Base-by-base conservation (phyloP, 177 flowering plant genomes). In the Vitis hybrid region DNA sequence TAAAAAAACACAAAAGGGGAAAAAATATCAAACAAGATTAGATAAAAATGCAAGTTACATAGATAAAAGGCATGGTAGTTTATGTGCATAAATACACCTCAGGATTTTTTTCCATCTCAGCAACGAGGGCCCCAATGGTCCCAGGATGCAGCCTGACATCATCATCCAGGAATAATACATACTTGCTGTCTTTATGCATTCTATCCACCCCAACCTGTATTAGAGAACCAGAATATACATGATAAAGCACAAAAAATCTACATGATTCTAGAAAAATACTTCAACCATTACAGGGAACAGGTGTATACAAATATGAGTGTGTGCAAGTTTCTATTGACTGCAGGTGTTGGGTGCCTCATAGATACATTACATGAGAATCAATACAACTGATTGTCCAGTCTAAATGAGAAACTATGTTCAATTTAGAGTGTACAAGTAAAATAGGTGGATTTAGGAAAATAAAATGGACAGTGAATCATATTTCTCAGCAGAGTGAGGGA, bases 71-170 rank as follows among this genome's bases (percentile, higher is more conserved):
- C 57, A 68, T 11, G 45, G 45, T 39, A 39, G 8, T 39, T 39
- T 39, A 5, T 7, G 45, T 22, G 31, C 59, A 68, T 15, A 57
- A 51, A 2, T 57, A 69, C 74, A 95, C 99, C 83, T 95, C 91
- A 26, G 98, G 97, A 70, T 90, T 91, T 68, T 93, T 93, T 76
- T 80, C 89, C 99, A 95, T 95, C 78, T 93, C 97, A 45, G 91
- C 80, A 12, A 94, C 88, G 64, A 95, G 94, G 73, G 96, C 94
- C 69, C 97, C 98, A 69, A 95, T 85, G 56, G 98, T 76, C 56
- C 98, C 98, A 74, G 99, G 99, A 74, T 93, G 99, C 65, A 93
- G 82, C 84, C 94, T 88, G 72, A 95, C 97, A 84, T 95, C 98
- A 84, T 93, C 97, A 84, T 95, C 99, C 60, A 95, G 78, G 79